These are phyloP conservation scores for Tetracladium setigerum DNA, from an alignment of 495 filamentous ascomycete genomes.

Conservation along the genomic window DNA sequence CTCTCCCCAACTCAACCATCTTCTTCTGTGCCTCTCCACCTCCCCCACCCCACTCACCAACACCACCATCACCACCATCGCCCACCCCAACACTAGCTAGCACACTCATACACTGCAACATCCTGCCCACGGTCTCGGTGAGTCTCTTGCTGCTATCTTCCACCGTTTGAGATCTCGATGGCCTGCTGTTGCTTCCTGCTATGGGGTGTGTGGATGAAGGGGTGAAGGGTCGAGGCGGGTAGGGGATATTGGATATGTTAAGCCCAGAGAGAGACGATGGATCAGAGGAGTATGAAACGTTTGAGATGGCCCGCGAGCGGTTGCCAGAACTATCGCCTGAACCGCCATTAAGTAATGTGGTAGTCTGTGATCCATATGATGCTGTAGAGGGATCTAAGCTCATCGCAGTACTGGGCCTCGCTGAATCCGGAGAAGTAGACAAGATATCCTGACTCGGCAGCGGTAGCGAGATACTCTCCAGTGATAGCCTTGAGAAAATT, in stretches of 20 bases:
- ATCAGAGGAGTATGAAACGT: conserved; percentile 64
- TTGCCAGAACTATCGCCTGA: conserved; percentile 35
- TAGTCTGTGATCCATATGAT: conserved; percentile 68
- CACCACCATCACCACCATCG: conserved; percentile 42
- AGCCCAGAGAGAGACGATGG: conserved; percentile 24
- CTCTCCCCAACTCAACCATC: conserved; percentile 75
- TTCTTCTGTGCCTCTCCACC: conserved; percentile 65
- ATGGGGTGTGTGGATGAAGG: conserved; percentile 35
- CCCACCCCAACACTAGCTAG: conserved; percentile 57
- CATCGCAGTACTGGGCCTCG: conserved; percentile 60
- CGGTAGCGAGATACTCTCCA: conserved; percentile 43
- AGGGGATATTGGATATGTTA: conserved; percentile 6
- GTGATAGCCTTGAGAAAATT: conserved; percentile 83
- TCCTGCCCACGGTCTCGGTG: conserved; percentile 88
- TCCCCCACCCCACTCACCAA: conserved; percentile 25
- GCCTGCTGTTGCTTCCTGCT: conserved; percentile 2
- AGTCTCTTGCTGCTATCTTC: conserved; percentile 69
- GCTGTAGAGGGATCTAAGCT: conserved; percentile 62
- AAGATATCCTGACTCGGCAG: conserved; percentile 9
- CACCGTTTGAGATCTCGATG: conserved; percentile 33
- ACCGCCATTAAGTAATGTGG: conserved; percentile 56
- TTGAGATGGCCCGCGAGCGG: conserved; percentile 72
- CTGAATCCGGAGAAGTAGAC: conserved; percentile 21
- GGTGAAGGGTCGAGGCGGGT: conserved; percentile 44
- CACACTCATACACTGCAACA: conserved; percentile 95